phyloP scores from a whole-genome alignment of 257 asterid genomes.

The Fraxinus excelsior region DNA sequence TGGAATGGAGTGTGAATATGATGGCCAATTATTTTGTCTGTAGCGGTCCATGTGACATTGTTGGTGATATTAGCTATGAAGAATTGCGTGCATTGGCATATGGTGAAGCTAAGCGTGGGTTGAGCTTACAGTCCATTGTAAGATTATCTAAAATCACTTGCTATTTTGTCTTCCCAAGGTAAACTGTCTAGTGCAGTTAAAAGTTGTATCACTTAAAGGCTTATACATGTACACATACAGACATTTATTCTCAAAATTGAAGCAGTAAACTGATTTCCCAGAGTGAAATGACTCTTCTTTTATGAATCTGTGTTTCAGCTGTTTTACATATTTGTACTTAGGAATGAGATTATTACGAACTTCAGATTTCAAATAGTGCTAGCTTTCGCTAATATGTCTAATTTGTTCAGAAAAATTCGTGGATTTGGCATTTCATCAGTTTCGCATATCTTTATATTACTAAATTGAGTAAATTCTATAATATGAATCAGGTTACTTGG shows the following conservation, averaged over 20 bases:
- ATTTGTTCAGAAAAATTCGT: too few relatives aligned
- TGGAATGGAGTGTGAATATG: slow-evolving; percentile 8
- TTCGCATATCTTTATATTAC: background rate
- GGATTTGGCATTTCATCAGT: slow-evolving; percentile 9
- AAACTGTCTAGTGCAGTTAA: background rate
- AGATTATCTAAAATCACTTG: slow-evolving; percentile 33
- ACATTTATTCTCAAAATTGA: background rate
- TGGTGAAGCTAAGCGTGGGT: slow-evolving; percentile 74
- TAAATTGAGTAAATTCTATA: slow-evolving; percentile 8
- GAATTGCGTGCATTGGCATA: slow-evolving; percentile 90
- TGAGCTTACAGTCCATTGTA: slow-evolving; percentile 73
- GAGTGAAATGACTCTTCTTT: background rate
- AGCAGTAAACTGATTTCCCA: background rate
- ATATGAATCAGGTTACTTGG: slow-evolving; percentile 1
- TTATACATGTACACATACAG: background rate
- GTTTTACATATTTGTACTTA: background rate
- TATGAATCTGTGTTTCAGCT: background rate
- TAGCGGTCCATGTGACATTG: slow-evolving; percentile 92
- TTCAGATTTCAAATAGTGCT: too few relatives aligned
- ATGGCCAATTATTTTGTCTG: slow-evolving; percentile 17
- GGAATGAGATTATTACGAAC: background rate
- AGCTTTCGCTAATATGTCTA: too few relatives aligned
- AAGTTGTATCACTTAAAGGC: slow-evolving; percentile 6
- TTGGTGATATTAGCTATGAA: slow-evolving; percentile 83
- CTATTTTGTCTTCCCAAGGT: slow-evolving; percentile 10